Evolutionary conservation across 768 basidiomycete genomes (phyloP).

Genomic region (Termitomyces sp.): DNA sequence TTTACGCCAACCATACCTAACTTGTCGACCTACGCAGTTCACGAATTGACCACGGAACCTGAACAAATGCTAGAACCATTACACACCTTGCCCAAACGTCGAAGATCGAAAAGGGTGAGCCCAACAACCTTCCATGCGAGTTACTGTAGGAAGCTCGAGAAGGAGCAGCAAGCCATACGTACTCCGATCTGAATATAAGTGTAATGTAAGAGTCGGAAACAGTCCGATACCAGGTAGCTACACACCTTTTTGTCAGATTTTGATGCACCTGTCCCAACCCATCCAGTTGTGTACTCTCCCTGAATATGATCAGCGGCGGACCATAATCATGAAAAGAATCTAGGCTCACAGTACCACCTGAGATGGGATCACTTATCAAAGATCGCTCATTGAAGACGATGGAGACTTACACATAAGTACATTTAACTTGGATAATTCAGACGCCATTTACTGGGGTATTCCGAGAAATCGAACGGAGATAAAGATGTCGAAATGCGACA

Average conservation of each 20-base stretch:
- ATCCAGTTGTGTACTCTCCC: slow-evolving; percentile 95
- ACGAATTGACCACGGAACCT: not conserved
- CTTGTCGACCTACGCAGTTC: slow-evolving; percentile 47
- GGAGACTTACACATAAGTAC: slow-evolving; percentile 68
- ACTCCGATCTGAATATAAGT: slow-evolving; percentile 60
- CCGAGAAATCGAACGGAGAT: not conserved
- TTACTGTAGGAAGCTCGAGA: not conserved
- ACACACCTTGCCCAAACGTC: slow-evolving; percentile 70
- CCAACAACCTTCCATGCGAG: slow-evolving; percentile 65
- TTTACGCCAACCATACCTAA: slow-evolving; percentile 89
- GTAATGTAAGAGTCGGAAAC: not conserved
- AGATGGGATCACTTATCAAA: slow-evolving; percentile 6
- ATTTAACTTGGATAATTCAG: slow-evolving; percentile 49
- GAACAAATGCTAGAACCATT: not conserved
- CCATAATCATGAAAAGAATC: not conserved
- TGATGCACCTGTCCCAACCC: slow-evolving; percentile 88
- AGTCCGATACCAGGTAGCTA: not conserved
- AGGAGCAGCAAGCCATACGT: slow-evolving; percentile 20
- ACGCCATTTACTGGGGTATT: slow-evolving; percentile 28
- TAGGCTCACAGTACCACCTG: slow-evolving; percentile 35
- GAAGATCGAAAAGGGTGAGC: slow-evolving; percentile 85
- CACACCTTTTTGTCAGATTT: slow-evolving; percentile 91
- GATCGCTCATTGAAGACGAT: not conserved
- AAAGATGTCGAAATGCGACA: not conserved
- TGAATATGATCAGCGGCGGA: slow-evolving; percentile 10